These are phyloP conservation scores for Kuraishia borneana DNA, from an alignment of 805 yeast genomes.

Conservation along the genomic window DNA sequence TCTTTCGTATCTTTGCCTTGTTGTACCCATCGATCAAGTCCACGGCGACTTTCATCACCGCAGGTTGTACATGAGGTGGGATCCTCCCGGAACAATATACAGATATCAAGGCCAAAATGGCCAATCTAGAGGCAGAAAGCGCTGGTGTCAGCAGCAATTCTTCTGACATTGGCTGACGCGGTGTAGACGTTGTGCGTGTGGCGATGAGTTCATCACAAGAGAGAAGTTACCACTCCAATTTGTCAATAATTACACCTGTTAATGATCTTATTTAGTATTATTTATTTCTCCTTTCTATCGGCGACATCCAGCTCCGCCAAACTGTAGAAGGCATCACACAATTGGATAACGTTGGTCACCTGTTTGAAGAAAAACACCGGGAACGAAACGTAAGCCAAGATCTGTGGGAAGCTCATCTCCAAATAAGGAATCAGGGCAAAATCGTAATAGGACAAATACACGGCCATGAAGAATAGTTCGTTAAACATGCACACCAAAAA, in stretches of 20 bases:
- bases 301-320: slow-evolving; percentile 72
- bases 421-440: slow-evolving; percentile 26
- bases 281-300: slow-evolving; percentile 23
- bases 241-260: not conserved
- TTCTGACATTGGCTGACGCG: slow-evolving; percentile 1
- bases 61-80: slow-evolving; percentile 25
- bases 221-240: not conserved
- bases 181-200: not conserved
- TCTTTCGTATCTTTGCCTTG: not conserved
- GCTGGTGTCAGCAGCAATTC: slow-evolving; percentile 21
- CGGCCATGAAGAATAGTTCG: slow-evolving; percentile 84
- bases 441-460: slow-evolving; percentile 67
- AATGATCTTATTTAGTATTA: not conserved
- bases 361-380: slow-evolving; percentile 93
- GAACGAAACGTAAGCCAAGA: slow-evolving; percentile 40
- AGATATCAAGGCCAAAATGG: slow-evolving; percentile 34
- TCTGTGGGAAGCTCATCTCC: slow-evolving; percentile 17
- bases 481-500: slow-evolving; percentile 88
- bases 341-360: slow-evolving; percentile 77
- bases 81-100: slow-evolving; percentile 31
- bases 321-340: slow-evolving; percentile 72
- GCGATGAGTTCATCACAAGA: not conserved
- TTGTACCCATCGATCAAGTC: slow-evolving; percentile 3
- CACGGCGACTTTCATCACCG: slow-evolving; percentile 30
- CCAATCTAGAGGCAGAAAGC: slow-evolving; percentile 44